Conservation (phyloP, 2,329 filamentous ascomycete species). For the Dactylellina parvicollis region DNA sequence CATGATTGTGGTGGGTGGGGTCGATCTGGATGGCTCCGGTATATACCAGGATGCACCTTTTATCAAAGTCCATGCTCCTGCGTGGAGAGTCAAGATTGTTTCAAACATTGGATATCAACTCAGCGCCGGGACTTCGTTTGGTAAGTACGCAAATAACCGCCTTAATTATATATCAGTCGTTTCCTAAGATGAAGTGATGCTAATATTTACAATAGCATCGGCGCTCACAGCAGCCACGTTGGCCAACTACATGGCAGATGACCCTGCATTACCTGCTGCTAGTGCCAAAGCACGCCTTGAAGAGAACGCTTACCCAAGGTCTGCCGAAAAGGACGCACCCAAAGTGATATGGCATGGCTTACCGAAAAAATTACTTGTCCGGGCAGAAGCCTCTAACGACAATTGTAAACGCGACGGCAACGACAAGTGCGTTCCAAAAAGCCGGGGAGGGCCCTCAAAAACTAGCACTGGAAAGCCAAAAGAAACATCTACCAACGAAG, state of each 20-base stretch:
- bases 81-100: conserved; percentile 28
- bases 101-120: conserved; percentile 47
- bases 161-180: too few relatives aligned
- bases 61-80: conserved; percentile 36
- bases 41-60: conserved; percentile 23
- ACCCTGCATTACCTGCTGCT: not conserved
- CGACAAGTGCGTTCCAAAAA: not conserved
- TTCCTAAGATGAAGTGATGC: too few relatives aligned
- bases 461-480: not conserved
- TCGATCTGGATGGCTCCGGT: conserved; percentile 19
- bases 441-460: too few relatives aligned
- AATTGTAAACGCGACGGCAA: not conserved
- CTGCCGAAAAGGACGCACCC: not conserved
- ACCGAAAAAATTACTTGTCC: not conserved
- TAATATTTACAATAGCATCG: conserved; percentile 14
- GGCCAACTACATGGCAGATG: conserved; percentile 18
- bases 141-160: too few relatives aligned
- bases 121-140: conserved; percentile 29
- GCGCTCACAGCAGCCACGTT: conserved; percentile 22
- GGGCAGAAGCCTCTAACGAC: not conserved
- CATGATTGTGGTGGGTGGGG: conserved; percentile 34
- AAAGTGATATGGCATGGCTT: conserved; percentile 29
- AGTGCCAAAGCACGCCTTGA: not conserved
- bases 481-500: not conserved
- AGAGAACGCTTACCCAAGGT: conserved; percentile 3